Conservation (phyloP, 129 eudicot species). For the Flaveria linearis region DNA sequence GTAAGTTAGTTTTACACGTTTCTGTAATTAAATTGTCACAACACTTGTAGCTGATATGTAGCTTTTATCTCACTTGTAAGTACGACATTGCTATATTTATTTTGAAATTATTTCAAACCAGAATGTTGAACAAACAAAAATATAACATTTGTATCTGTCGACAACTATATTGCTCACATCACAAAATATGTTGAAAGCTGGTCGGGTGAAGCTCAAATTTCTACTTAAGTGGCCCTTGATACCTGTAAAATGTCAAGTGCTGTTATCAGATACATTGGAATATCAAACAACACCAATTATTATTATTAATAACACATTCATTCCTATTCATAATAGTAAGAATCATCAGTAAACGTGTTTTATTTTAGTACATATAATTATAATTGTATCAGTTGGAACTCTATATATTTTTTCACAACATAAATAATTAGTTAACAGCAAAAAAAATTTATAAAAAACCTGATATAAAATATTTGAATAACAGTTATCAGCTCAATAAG, state of each 20-base stretch:
- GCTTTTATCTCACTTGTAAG: no score
- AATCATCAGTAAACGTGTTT: not conserved
- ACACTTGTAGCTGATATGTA: no score
- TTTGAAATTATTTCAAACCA: not conserved
- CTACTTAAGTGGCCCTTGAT: conserved; percentile 34
- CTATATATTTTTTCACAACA: no score
- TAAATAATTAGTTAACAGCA: no score
- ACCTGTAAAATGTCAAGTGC: conserved; percentile 32
- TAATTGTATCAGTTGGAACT: not conserved
- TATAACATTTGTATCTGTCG: not conserved
- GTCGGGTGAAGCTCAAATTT: conserved; percentile 34
- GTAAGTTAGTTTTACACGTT: no score
- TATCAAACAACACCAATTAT: not conserved
- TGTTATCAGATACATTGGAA: conserved; percentile 12
- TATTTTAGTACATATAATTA: not conserved
- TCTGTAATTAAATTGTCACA: no score
- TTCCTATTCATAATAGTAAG: not conserved
- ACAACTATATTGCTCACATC: conserved; percentile 22
- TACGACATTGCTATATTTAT: not conserved
- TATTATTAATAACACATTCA: not conserved
- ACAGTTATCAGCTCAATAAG: not conserved
- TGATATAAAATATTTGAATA: not conserved
- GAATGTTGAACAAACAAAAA: conserved; percentile 8
- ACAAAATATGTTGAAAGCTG: conserved; percentile 35
- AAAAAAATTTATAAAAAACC: no score